A percentile compares a stretch with the other conserved stretches of the same genome.
These are phyloP conservation scores for Populus hybrid DNA, from an alignment of 441 rosid genomes.

Conservation along the genomic window DNA sequence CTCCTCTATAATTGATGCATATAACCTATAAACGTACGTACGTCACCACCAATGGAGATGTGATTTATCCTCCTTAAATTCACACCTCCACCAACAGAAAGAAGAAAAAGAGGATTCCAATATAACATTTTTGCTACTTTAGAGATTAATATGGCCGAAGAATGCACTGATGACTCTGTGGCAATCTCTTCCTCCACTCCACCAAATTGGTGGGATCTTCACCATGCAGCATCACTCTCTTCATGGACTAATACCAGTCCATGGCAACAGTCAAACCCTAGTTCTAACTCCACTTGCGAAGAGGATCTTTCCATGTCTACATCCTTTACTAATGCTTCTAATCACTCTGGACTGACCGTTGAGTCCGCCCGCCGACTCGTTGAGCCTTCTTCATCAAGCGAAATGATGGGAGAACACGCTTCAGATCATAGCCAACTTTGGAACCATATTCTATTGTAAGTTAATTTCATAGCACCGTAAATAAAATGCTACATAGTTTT, in stretches of 20 bases:
- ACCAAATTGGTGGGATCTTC: slow-evolving; percentile 68
- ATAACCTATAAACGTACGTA: slow-evolving; percentile 19
- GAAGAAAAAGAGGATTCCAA: background rate
- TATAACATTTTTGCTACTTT: background rate
- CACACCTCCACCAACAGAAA: slow-evolving; percentile 19
- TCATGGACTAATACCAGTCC: slow-evolving; percentile 33
- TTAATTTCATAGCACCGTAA: background rate
- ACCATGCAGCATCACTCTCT: slow-evolving; percentile 47
- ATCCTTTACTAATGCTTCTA: slow-evolving; percentile 54
- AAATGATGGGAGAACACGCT: slow-evolving; percentile 57
- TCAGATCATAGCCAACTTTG: slow-evolving; percentile 47
- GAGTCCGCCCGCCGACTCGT: slow-evolving; percentile 48
- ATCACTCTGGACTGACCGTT: slow-evolving; percentile 59
- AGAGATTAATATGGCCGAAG: slow-evolving; percentile 51
- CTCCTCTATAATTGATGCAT: slow-evolving; percentile 32
- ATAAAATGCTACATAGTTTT: background rate
- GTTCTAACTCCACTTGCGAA: slow-evolving; percentile 53
- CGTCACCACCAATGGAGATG: slow-evolving; percentile 39
- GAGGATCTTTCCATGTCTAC: slow-evolving; percentile 57
- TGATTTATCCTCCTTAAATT: slow-evolving; percentile 35
- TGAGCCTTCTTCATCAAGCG: slow-evolving; percentile 36
- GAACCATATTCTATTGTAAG: slow-evolving; percentile 71
- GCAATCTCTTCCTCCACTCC: slow-evolving; percentile 37
- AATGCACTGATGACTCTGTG: slow-evolving; percentile 43
- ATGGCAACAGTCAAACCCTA: slow-evolving; percentile 45